Conservation (phyloP, 2,329 filamentous ascomycete genomes). For the Sclerotinia subarctica region DNA sequence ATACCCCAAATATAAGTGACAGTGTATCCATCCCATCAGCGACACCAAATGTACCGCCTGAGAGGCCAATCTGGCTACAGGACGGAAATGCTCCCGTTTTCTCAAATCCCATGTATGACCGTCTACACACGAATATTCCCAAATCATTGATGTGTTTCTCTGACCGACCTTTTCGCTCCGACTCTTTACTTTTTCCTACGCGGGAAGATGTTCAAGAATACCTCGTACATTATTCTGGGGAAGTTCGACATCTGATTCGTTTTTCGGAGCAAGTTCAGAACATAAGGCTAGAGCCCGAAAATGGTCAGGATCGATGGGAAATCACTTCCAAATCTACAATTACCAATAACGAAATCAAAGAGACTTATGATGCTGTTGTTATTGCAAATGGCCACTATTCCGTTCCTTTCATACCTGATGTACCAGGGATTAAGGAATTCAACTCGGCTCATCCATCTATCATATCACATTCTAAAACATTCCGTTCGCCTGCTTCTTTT, state of each 20-base stretch:
- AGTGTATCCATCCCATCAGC: conserved; percentile 63
- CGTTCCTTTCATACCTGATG: conserved; percentile 63
- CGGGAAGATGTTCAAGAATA: conserved; percentile 71
- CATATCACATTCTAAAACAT: conserved; percentile 77
- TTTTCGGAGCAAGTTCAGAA: conserved; percentile 70
- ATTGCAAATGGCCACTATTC: conserved; percentile 74
- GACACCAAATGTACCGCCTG: conserved; percentile 58
- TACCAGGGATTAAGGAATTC: conserved; percentile 59
- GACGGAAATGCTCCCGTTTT: conserved; percentile 51
- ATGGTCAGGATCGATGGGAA: conserved; percentile 54
- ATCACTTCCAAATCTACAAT: conserved; percentile 34
- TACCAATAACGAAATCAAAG: conserved; percentile 27
- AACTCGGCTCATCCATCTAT: conserved; percentile 54
- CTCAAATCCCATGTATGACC: conserved; percentile 79
- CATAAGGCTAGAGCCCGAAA: conserved; percentile 42
- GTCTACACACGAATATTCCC: conserved; percentile 84
- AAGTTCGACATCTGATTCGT: conserved; percentile 62
- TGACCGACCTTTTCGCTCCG: conserved; percentile 61
- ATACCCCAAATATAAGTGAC: conserved; percentile 51
- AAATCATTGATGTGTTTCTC: conserved; percentile 76
- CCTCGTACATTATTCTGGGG: conserved; percentile 62
- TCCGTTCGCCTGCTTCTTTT: conserved; percentile 64
- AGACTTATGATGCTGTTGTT: conserved; percentile 65
- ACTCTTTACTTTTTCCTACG: conserved; percentile 69
- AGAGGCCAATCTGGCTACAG: conserved; percentile 56